These are phyloP conservation scores for Termitomyces sp. DNA, from an alignment of 768 basidiomycete species.

Conservation along the genomic window DNA sequence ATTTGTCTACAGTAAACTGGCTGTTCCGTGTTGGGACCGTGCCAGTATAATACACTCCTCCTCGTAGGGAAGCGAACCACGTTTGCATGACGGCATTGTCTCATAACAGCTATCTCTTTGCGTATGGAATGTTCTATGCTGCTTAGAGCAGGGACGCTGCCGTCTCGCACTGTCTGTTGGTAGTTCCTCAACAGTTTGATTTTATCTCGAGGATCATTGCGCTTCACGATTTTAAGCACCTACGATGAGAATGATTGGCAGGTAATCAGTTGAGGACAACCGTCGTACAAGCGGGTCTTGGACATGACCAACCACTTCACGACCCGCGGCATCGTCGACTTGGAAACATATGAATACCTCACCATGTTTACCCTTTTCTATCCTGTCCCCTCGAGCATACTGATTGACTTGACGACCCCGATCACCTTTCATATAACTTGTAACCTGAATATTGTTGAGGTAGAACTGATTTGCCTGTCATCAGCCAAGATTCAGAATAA, in stretches of 20 bases:
- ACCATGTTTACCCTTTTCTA: constrained; percentile 45
- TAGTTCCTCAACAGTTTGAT: constrained; percentile 47
- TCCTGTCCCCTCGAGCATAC: constrained; percentile 46
- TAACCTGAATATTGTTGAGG: not conserved
- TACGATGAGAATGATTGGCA: constrained; percentile 19
- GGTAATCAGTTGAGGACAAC: not conserved
- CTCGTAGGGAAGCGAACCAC: too few relatives aligned
- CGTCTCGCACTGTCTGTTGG: constrained; percentile 21
- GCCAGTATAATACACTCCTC: too few relatives aligned
- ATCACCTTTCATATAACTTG: constrained; percentile 24
- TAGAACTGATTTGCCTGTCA: not conserved
- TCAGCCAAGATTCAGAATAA: too few relatives aligned
- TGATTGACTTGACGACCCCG: constrained; percentile 56
- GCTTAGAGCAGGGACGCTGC: constrained; percentile 33
- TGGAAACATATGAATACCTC: constrained; percentile 74
- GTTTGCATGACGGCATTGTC: too few relatives aligned
- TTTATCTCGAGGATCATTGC: constrained; percentile 62
- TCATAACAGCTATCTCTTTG: constrained; percentile 86
- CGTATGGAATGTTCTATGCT: constrained; percentile 74
- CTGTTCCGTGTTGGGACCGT: too few relatives aligned
- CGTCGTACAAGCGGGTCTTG: not conserved
- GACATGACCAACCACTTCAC: constrained; percentile 46
- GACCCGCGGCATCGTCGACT: constrained; percentile 23
- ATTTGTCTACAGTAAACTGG: too few relatives aligned
- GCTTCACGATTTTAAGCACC: constrained; percentile 71